phyloP scores from a whole-genome alignment of 495 filamentous ascomycete genomes.

The Aspergillus incahuasiensis region DNA sequence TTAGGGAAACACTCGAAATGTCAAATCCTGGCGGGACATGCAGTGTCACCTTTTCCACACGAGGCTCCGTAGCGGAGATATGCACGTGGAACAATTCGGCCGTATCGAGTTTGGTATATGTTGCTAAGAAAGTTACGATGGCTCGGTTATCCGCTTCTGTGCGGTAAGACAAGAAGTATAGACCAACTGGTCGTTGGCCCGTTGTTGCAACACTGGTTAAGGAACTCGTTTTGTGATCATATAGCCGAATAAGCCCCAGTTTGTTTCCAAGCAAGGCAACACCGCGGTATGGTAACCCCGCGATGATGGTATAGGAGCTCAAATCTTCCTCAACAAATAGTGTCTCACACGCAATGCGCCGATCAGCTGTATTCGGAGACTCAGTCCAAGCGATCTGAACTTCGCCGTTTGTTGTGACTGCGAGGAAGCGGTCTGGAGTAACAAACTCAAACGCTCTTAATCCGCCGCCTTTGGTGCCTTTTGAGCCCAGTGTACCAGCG shows the following conservation, averaged over 20 bases:
- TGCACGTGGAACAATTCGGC: conserved; percentile 30
- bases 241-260: conserved; percentile 30
- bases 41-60: conserved; percentile 20
- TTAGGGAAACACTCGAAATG: conserved; percentile 34
- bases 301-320: conserved; percentile 25
- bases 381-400: conserved; percentile 47
- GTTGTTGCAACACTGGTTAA: conserved; percentile 21
- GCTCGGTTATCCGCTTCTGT: conserved; percentile 1
- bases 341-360: conserved; percentile 26
- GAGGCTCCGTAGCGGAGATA: conserved; percentile 11
- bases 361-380: conserved; percentile 2
- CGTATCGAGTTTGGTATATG: conserved; percentile 24
- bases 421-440: conserved; percentile 50
- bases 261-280: conserved; percentile 36
- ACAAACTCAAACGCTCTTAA: conserved; percentile 62
- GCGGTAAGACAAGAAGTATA: conserved; percentile 24
- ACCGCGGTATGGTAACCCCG: conserved; percentile 24
- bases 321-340: conserved; percentile 30
- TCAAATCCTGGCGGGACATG: conserved; percentile 31
- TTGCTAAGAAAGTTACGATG: conserved; percentile 27
- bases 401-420: conserved; percentile 55
- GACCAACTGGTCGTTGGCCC: conserved; percentile 23
- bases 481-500: not conserved
- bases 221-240: conserved; percentile 31
- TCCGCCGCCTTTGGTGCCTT: conserved; percentile 5